Base-by-base conservation (phyloP, 1,284 basidiomycete species). In the Cutaneotrichosporon daszewskae region DNA sequence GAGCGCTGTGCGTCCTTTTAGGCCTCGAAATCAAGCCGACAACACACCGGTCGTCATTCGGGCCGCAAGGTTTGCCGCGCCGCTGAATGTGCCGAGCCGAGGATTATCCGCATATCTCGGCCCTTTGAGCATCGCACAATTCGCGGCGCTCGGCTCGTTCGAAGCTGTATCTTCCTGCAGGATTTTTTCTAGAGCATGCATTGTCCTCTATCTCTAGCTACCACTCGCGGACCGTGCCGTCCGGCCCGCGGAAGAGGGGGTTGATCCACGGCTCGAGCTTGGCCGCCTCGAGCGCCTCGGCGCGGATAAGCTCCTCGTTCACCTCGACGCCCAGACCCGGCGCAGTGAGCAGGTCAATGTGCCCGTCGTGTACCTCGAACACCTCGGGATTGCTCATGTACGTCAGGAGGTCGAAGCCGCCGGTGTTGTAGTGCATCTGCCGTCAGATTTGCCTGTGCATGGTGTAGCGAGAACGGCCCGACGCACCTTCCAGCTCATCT, bases 401-500 rank as follows among this genome's bases (percentile, higher is more conserved):
- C 2, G 82, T 85, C 60, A 81, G 78, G 13, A 86, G 74, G 58
- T 87, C 84, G 33, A 78, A 80, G 19, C 64, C 69, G 20, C 78
- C 78, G 53, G 77, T 68, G 64, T 85, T 85, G 71, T 85, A 85
- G 66, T 86, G 82, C 58, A 85, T 84, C 75, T 81, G 40, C 1
- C 8, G 32, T 51, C 25, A 45, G 37, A 31, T 14, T 3, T 6
- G 18, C 17, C 4, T 33, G 14, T 5, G 18, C 8, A 19, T 8
- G 14, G 16, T 9, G 29, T 32, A 32, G 7, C n/a, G n/a, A n/a
- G n/a, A n/a, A 11, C 26, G 24, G 22, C 32, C 17, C 27, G 18
- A 26, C 55, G 45, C 35, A 62, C 59, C 57, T 68, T 63, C 62
- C 65, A 68, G 33, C 55, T 67, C 66, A 70, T 70, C 49, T 68